Evolutionary conservation across 225 moss, liverwort and hornwort species (phyloP), one percentile per base, ranked within the genome.

Genomic region (Neckera pumila): DNA sequence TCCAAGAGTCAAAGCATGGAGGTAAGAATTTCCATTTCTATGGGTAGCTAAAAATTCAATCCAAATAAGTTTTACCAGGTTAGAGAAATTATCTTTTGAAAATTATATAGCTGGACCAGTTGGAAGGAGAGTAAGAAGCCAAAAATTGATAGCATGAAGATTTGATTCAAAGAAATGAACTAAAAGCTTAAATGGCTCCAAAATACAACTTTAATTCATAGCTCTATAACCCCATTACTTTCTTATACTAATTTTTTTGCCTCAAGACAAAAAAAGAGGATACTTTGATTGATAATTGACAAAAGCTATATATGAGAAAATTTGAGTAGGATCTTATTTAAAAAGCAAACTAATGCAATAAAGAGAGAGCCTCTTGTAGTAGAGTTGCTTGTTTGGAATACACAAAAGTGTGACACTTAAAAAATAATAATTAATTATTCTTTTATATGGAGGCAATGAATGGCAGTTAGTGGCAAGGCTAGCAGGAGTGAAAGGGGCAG

Each of bases 401-500:
- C 6, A 43, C 6, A 3, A 61, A 42, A 61, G 42, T 58, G 20
- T 80, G 6, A 9, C 30, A 58, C 18, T 58, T 56, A 58, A 17
- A 5, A 33, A 15, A n/a, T 16, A 5, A 2, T 17, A 3, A 20
- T 31, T 60, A 14, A 22, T 33, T 28, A 15, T 4, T 30, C 28
- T 40, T 59, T 62, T 7, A 22, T 38, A 54, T 38, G 38, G 25
- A 53, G 4, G 17, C 11, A 40, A 43, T 84, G 72, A 17, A 23
- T 40, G 10, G 54, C 26, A 93, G 93, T 80, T 95, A 88, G 91
- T 95, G 17, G 95, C 92, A 69, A 88, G 91, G 67, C 23, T 95
- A 43, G 91, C 51, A 3, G 93, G 93, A 17, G 95, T 95, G n/a
- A 92, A 95, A 84, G 89, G 92, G 5, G 95, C 90, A 0, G 91